Conservation (phyloP, 345 rosid species). For the Stellera chamaejasme region DNA sequence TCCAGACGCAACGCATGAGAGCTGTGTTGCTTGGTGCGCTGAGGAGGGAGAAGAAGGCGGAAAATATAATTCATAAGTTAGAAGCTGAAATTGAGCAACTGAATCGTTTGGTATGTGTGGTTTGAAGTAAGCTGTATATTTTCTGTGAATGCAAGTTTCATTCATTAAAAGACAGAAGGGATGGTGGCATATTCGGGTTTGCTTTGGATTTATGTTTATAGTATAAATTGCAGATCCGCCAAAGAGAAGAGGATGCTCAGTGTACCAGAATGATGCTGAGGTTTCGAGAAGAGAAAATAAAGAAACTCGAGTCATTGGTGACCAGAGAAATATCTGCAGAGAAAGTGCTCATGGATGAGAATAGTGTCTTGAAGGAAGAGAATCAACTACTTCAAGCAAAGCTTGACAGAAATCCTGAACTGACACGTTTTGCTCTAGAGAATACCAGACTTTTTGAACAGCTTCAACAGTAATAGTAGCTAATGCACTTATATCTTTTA, state of each 20-base stretch:
- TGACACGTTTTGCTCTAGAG: slow-evolving; percentile 51
- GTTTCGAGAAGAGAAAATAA: slow-evolving; percentile 56
- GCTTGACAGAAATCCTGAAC: slow-evolving; percentile 49
- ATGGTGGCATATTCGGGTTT: slow-evolving; percentile 2
- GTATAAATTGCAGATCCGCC: slow-evolving; percentile 42
- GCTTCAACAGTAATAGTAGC: slow-evolving; percentile 49
- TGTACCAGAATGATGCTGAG: slow-evolving; percentile 39
- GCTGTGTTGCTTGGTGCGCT: slow-evolving; percentile 44
- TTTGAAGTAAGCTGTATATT: slow-evolving; percentile 12
- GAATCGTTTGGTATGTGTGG: slow-evolving; percentile 47
- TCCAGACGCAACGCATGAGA: slow-evolving; percentile 35
- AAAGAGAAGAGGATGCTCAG: slow-evolving; percentile 59
- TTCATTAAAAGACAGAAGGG: slow-evolving; percentile 3
- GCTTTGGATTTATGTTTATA: slow-evolving; percentile 17
- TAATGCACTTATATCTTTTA: slow-evolving; percentile 6
- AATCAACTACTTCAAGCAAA: slow-evolving; percentile 52
- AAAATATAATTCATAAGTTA: slow-evolving; percentile 35
- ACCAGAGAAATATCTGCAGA: slow-evolving; percentile 42
- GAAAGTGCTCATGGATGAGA: slow-evolving; percentile 53
- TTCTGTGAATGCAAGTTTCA: slow-evolving; percentile 1
- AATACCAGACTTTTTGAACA: slow-evolving; percentile 59
- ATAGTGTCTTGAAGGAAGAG: slow-evolving; percentile 52
- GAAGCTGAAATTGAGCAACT: slow-evolving; percentile 56
- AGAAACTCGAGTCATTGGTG: slow-evolving; percentile 43
- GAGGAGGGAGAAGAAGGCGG: slow-evolving; percentile 65